Evolutionary conservation across 129 eudicot species (phyloP), one percentile per base, ranked within the genome.

Genomic region (Arctium minus): DNA sequence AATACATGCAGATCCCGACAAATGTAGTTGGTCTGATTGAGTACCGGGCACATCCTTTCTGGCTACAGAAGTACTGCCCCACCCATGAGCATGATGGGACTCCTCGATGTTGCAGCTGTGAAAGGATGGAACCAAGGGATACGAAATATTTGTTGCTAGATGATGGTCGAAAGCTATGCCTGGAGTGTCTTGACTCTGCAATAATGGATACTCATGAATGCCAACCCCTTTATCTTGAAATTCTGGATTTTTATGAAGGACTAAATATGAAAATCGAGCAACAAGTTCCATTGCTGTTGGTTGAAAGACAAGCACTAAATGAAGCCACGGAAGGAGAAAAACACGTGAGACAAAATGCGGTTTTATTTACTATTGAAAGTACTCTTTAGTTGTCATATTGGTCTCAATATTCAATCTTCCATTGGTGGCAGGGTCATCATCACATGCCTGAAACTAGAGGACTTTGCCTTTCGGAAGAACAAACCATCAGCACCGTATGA

Each of bases 241-340:
- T 96, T 83, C 98, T 88, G 81, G 97, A 92, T n/a, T 96, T 96
- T 88, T 93, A 90, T 30, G 99, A 93, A 90, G 98, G 99, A 70
- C 76, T 96, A 78, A 84, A 85, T 80, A 96, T 96, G 98, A 96
- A 90, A 87, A 91, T 96, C 76, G 91, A 89, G 78, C 99, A 96
- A 81, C 94, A 93, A 83, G 83, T 96, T 68, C 99, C 99, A 0
- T 75, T 96, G 74, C 91, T 93, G 68, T 86, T 96, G 89, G 99
- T 96, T 64, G 99, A 96, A 87, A 90, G 99, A 82, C 99, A 93
- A 86, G 99, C 99, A 9, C 86, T 96, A 11, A 93, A 96, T 82
- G 98, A 92, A 86, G 99, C 99, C 85, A 93, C 90, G 94, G 99
- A 93, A 65, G 98, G 99, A 71, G 99, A 96, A 86, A 96, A 88